Evolutionary conservation across 129 eudicot species (phyloP).

Genomic region (Helichrysum umbraculigerum): DNA sequence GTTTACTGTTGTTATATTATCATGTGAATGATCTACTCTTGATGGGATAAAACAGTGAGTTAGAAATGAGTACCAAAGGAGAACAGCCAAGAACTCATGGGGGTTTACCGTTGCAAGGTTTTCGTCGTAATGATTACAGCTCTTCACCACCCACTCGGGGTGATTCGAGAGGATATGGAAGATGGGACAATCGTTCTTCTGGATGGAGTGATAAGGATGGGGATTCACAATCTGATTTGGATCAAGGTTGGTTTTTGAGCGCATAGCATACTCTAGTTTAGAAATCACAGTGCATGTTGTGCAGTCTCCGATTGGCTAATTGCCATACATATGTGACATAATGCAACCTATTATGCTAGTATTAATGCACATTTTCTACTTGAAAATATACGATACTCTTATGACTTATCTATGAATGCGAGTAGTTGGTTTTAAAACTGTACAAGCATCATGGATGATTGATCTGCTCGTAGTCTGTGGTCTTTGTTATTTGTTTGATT

Average conservation of each 20-base stretch:
- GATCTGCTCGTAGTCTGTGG: not conserved
- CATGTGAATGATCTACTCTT: not conserved
- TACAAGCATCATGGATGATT: not conserved
- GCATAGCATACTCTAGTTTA: not conserved
- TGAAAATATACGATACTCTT: not conserved
- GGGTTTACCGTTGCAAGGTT: constrained; percentile 58
- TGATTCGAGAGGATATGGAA: constrained; percentile 55
- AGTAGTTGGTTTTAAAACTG: constrained; percentile 16
- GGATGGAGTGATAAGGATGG: constrained; percentile 65
- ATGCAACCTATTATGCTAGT: not conserved
- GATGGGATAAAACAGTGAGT: not conserved
- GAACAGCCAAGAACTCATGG: constrained; percentile 42
- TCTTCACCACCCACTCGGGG: constrained; percentile 85
- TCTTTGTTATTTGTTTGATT: not conserved
- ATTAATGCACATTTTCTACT: not conserved
- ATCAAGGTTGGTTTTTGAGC: constrained; percentile 48
- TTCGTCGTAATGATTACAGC: constrained; percentile 65
- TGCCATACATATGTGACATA: not conserved
- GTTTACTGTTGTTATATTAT: not conserved
- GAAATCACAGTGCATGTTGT: too few relatives aligned
- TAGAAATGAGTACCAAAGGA: not conserved
- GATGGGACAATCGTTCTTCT: constrained; percentile 78
- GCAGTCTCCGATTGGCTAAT: not conserved
- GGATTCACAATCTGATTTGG: constrained; percentile 66
- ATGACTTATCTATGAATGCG: not conserved